phyloP scores from a whole-genome alignment of 495 filamentous ascomycete species.

The Cudoniella acicularis region DNA sequence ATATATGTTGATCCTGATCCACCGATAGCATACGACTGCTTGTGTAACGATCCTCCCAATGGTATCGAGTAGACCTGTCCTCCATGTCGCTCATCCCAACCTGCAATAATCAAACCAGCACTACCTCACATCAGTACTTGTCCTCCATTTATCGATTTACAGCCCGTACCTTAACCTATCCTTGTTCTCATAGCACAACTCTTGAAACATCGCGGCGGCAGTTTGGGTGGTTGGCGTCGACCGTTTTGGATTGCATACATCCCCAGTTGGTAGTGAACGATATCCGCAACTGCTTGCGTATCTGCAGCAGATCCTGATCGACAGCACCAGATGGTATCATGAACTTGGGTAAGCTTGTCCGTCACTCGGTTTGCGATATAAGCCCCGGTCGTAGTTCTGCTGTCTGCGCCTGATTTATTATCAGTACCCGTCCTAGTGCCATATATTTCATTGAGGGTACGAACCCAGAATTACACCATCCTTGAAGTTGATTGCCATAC shows the following conservation, averaged over 20 bases:
- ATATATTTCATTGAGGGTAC: slow-evolving; percentile 15
- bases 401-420: slow-evolving; percentile 67
- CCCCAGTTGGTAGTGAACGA: slow-evolving; percentile 92
- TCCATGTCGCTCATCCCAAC: slow-evolving; percentile 88
- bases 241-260: slow-evolving; percentile 86
- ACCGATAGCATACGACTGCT: slow-evolving; percentile 92
- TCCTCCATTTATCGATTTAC: not conserved
- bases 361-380: slow-evolving; percentile 99
- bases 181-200: slow-evolving; percentile 97
- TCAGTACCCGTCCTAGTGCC: slow-evolving; percentile 15
- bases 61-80: slow-evolving; percentile 97
- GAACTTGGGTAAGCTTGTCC: slow-evolving; percentile 96
- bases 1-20: slow-evolving; percentile 98
- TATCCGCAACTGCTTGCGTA: slow-evolving; percentile 96
- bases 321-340: slow-evolving; percentile 99
- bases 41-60: slow-evolving; percentile 93
- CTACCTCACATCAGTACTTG: slow-evolving; percentile 40
- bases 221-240: slow-evolving; percentile 87
- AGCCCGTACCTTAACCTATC: slow-evolving; percentile 67
- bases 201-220: slow-evolving; percentile 91
- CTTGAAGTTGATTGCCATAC: slow-evolving; percentile 95
- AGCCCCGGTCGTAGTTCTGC: slow-evolving; percentile 95
- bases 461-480: slow-evolving; percentile 88
- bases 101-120: slow-evolving; percentile 95
- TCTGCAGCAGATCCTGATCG: slow-evolving; percentile 94